Percentiles rank a stretch among this genome's conserved stretches.
phyloP scores from a whole-genome alignment of 345 rosid genomes.

The Lagerstroemia speciosa region DNA sequence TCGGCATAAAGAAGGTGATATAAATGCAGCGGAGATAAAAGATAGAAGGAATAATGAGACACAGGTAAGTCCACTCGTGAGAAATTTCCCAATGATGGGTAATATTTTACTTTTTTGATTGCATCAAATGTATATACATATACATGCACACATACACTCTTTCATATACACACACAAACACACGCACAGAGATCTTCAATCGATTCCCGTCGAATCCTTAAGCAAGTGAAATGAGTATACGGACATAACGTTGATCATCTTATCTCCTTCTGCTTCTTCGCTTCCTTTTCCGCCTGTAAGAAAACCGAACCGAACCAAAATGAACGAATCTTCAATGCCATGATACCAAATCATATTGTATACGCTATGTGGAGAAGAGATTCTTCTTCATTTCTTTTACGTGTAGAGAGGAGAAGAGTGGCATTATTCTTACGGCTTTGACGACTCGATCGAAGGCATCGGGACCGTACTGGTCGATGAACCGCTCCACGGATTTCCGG shows the following conservation, averaged over 20 bases:
- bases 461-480: conserved; percentile 64
- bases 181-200: neutral
- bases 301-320: neutral
- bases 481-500: conserved; percentile 58
- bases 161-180: too few species aligned
- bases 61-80: too few species aligned
- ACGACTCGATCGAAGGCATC: conserved; percentile 67
- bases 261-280: conserved; percentile 42
- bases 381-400: too few species aligned
- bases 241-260: neutral
- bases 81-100: too few species aligned
- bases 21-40: too few species aligned
- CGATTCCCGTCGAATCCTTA: neutral
- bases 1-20: too few species aligned
- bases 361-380: too few species aligned
- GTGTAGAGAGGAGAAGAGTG: neutral
- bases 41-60: too few species aligned
- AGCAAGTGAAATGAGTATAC: neutral
- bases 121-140: too few species aligned
- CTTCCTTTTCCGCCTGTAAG: conserved; percentile 78
- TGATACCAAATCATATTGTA: too few species aligned
- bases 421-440: conserved; percentile 44
- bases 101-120: too few species aligned
- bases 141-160: too few species aligned
- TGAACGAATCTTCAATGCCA: neutral